A percentile compares a stretch with the other conserved stretches of the same genome.
These are phyloP conservation scores for Fusarium redolens DNA, from an alignment of 2,329 filamentous ascomycete genomes.

Conservation along the genomic window DNA sequence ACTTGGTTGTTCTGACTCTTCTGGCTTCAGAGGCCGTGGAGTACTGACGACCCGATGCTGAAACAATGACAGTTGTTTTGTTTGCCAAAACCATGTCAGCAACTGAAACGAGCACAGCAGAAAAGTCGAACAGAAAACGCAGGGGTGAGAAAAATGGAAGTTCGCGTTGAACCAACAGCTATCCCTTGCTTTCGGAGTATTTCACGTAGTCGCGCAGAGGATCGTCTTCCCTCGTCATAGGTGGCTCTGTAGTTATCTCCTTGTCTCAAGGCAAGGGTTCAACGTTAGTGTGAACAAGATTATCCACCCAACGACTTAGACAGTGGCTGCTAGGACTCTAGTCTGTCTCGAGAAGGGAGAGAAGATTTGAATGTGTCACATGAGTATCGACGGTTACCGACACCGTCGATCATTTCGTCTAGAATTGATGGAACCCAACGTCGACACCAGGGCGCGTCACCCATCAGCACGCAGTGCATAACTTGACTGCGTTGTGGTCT, in stretches of 20 bases:
- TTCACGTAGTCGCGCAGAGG: not conserved
- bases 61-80: not conserved
- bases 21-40: not conserved
- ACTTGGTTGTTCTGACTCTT: not conserved
- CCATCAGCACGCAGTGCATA: not conserved
- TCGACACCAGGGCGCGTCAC: not conserved
- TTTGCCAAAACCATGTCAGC: not conserved
- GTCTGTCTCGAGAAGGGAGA: conserved; percentile 4
- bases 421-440: conserved; percentile 25
- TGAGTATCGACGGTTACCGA: conserved; percentile 22
- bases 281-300: not conserved
- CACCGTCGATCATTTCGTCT: conserved; percentile 37
- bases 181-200: not conserved
- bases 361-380: conserved; percentile 37
- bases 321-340: conserved; percentile 5
- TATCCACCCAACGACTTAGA: conserved; percentile 8
- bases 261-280: conserved; percentile 23
- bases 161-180: not conserved
- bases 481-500: not conserved
- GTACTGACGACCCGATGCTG: conserved; percentile 12
- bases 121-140: not conserved
- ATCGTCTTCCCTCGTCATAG: not conserved
- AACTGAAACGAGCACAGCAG: not conserved
- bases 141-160: not conserved
- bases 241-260: conserved; percentile 16